These are phyloP conservation scores for Clathrospora elynae DNA, from an alignment of 2,329 filamentous ascomycete genomes.

Conservation along the genomic window DNA sequence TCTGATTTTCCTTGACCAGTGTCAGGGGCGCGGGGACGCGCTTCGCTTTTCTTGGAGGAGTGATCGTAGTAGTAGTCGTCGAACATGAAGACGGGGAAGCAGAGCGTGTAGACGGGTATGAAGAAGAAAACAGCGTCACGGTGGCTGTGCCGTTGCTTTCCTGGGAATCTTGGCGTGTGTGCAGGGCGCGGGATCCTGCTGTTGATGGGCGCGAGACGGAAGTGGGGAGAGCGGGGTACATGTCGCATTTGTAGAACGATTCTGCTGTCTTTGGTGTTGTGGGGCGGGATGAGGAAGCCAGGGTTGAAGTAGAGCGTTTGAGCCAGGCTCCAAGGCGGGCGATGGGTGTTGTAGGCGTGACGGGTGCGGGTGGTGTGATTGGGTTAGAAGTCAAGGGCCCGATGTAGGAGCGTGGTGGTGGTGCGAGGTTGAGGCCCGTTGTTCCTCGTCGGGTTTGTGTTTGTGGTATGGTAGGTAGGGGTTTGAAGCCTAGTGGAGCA, in stretches of 20 bases:
- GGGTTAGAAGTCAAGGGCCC: slow-evolving; percentile 45
- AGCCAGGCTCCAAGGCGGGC: slow-evolving; percentile 44
- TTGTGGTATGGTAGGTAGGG: slow-evolving; percentile 29
- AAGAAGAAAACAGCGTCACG: slow-evolving; percentile 36
- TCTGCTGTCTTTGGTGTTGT: slow-evolving; percentile 15
- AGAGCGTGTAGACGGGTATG: slow-evolving; percentile 22
- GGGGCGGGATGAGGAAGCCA: slow-evolving; percentile 22
- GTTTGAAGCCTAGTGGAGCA: slow-evolving; percentile 42
- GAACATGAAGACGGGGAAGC: slow-evolving; percentile 3
- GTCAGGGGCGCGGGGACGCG: slow-evolving; percentile 38
- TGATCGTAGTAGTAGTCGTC: not conserved
- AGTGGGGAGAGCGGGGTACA: slow-evolving; percentile 7
- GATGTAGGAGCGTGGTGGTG: slow-evolving; percentile 26
- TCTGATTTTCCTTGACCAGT: slow-evolving; percentile 33
- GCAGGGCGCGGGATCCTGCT: slow-evolving; percentile 27
- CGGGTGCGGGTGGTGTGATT: slow-evolving; percentile 41
- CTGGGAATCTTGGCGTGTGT: slow-evolving; percentile 40
- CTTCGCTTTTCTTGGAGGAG: slow-evolving; percentile 25
- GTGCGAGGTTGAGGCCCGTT: slow-evolving; percentile 34
- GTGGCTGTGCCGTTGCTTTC: slow-evolving; percentile 37
- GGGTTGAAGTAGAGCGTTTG: slow-evolving; percentile 39
- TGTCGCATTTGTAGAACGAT: slow-evolving; percentile 42
- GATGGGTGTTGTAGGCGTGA: slow-evolving; percentile 43
- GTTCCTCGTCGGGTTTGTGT: slow-evolving; percentile 17
- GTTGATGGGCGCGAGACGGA: slow-evolving; percentile 28